Conservation (phyloP, 805 yeast species). For the Komagataella kurtzmanii region DNA sequence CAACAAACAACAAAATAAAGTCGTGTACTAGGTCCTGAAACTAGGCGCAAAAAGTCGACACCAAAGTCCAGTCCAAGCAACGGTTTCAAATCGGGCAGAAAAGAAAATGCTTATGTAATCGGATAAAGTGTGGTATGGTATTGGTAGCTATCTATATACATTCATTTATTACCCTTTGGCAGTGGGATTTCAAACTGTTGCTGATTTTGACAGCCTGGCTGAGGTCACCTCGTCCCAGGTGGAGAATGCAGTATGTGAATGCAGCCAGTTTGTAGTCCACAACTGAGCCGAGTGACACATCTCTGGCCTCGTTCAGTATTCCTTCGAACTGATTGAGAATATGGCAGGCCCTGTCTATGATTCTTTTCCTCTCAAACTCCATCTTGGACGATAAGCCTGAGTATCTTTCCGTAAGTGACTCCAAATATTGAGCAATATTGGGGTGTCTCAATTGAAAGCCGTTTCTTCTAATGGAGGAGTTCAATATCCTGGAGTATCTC, state of each 20-base stretch:
- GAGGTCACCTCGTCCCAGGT: neutral
- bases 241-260: neutral
- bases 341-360: neutral
- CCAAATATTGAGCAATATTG: constrained; percentile 7
- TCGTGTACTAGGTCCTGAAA: constrained; percentile 3
- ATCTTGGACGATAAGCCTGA: neutral
- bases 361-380: neutral
- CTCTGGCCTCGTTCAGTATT: neutral
- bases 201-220: neutral
- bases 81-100: too few species aligned
- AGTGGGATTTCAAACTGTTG: neutral
- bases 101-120: neutral
- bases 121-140: neutral
- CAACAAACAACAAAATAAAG: neutral
- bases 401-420: neutral
- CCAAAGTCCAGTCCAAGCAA: too few species aligned
- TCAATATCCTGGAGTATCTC: constrained; percentile 4
- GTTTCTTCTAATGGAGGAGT: constrained; percentile 15
- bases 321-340: neutral
- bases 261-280: neutral
- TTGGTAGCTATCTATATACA: neutral
- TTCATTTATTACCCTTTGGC: neutral
- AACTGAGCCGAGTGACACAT: neutral
- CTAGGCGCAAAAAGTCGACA: neutral
- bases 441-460: constrained; percentile 24